These are phyloP conservation scores for Zymoseptoria crescenta DNA, from an alignment of 2,329 filamentous ascomycete genomes.

Conservation along the genomic window DNA sequence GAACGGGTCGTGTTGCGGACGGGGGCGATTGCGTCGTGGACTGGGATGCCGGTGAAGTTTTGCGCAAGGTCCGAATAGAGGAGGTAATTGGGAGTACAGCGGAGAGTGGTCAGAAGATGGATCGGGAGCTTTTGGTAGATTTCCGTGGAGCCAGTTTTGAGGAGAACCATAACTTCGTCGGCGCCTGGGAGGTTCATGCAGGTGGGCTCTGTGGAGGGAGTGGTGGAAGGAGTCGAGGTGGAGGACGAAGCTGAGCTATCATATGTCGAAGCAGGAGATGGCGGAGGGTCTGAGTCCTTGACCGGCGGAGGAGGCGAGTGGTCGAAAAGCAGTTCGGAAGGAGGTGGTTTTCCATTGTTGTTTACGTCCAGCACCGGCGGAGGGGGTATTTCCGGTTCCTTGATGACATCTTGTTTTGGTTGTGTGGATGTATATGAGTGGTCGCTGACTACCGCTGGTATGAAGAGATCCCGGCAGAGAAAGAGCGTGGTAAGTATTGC, in stretches of 20 bases:
- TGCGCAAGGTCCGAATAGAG: constrained; percentile 48
- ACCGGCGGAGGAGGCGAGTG: not conserved
- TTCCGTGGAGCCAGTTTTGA: constrained; percentile 55
- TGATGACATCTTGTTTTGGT: constrained; percentile 1
- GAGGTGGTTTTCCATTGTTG: not conserved
- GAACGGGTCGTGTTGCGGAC: constrained; percentile 22
- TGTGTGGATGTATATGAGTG: not conserved
- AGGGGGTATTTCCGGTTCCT: constrained; percentile 3
- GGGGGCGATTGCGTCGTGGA: constrained; percentile 28
- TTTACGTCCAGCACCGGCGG: not conserved
- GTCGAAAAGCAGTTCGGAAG: not conserved
- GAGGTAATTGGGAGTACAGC: constrained; percentile 38
- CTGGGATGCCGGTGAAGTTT: constrained; percentile 35
- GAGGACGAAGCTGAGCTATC: not conserved
- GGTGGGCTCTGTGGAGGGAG: constrained; percentile 1
- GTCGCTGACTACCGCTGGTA: constrained; percentile 10
- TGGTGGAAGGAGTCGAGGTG: not conserved
- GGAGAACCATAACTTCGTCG: constrained; percentile 48
- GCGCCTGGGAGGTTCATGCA: constrained; percentile 26
- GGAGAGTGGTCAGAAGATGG: constrained; percentile 49
- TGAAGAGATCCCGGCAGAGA: constrained; percentile 22
- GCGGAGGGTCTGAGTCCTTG: not conserved
- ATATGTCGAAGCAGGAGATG: not conserved
- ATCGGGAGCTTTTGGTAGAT: constrained; percentile 48
- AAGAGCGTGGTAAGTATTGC: constrained; percentile 18